Evolutionary conservation across 192 early-diverging fungal species (phyloP).

Genomic region (Coemansia sp.): DNA sequence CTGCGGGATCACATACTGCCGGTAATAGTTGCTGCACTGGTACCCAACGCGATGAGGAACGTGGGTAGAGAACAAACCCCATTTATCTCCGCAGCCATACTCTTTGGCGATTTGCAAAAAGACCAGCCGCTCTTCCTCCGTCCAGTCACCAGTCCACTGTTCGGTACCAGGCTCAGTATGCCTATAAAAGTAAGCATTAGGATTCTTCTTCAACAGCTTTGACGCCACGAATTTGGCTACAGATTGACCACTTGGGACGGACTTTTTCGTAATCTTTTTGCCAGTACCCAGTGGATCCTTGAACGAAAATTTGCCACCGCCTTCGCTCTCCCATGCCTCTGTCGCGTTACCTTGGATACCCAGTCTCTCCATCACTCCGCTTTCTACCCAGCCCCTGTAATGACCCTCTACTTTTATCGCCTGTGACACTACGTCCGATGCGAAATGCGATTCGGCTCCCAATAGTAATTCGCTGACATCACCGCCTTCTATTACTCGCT

Average conservation of each 20-base stretch:
- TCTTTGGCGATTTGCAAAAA: slow-evolving; percentile 60
- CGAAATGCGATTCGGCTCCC: slow-evolving; percentile 64
- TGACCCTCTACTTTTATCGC: slow-evolving; percentile 66
- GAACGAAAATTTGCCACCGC: slow-evolving; percentile 73
- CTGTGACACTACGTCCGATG: slow-evolving; percentile 41
- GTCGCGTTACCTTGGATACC: slow-evolving; percentile 61
- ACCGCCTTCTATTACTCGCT: slow-evolving; percentile 41
- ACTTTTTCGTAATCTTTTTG: slow-evolving; percentile 37
- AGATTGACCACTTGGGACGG: slow-evolving; percentile 45
- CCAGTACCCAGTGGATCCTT: slow-evolving; percentile 64
- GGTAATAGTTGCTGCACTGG: slow-evolving; percentile 59
- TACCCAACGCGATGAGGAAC: slow-evolving; percentile 55
- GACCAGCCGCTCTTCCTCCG: slow-evolving; percentile 59
- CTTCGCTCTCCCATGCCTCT: slow-evolving; percentile 76
- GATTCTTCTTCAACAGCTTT: slow-evolving; percentile 73
- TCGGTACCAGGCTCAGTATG: slow-evolving; percentile 76
- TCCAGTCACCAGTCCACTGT: slow-evolving; percentile 79
- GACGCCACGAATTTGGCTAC: slow-evolving; percentile 59
- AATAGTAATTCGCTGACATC: slow-evolving; percentile 32
- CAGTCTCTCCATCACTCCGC: slow-evolving; percentile 60
- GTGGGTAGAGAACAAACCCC: slow-evolving; percentile 48
- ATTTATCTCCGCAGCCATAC: slow-evolving; percentile 56
- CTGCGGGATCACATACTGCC: slow-evolving; percentile 52
- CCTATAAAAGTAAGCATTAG: slow-evolving; percentile 77
- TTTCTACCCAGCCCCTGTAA: slow-evolving; percentile 68